These are phyloP conservation scores for Trichoderma sp. DNA, from an alignment of 2,329 filamentous ascomycete species.

Conservation along the genomic window DNA sequence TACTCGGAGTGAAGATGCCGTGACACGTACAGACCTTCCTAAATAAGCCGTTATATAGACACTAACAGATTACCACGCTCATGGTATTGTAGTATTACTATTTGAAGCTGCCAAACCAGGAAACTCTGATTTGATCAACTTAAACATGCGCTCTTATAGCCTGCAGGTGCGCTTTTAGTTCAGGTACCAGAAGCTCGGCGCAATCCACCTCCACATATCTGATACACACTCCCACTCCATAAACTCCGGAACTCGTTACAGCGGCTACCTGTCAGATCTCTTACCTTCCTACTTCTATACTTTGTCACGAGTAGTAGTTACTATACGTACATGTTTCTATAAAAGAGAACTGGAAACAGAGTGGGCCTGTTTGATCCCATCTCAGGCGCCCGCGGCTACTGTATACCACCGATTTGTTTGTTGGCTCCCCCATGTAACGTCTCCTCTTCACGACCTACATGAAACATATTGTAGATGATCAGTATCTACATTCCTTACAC, in stretches of 20 bases:
- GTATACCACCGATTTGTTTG: neutral
- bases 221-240: neutral
- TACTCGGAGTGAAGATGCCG: neutral
- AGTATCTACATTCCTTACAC: neutral
- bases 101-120: slow-evolving; percentile 4
- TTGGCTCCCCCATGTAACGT: neutral
- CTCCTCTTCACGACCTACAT: neutral
- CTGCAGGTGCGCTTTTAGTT: neutral
- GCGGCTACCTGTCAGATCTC: neutral
- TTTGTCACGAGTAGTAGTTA: neutral
- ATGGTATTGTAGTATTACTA: neutral
- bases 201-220: neutral
- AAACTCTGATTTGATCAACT: neutral
- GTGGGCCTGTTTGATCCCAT: neutral
- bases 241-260: neutral
- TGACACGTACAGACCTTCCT: neutral
- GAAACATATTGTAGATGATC: neutral
- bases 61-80: neutral
- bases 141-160: neutral
- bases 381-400: neutral
- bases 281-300: neutral
- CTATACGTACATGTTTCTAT: neutral
- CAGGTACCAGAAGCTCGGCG: neutral
- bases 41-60: neutral
- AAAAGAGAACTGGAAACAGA: neutral